Percentiles rank a stretch among this genome's conserved stretches.
Conservation (phyloP, 495 filamentous ascomycete species). For the Penicillium turbatum region DNA sequence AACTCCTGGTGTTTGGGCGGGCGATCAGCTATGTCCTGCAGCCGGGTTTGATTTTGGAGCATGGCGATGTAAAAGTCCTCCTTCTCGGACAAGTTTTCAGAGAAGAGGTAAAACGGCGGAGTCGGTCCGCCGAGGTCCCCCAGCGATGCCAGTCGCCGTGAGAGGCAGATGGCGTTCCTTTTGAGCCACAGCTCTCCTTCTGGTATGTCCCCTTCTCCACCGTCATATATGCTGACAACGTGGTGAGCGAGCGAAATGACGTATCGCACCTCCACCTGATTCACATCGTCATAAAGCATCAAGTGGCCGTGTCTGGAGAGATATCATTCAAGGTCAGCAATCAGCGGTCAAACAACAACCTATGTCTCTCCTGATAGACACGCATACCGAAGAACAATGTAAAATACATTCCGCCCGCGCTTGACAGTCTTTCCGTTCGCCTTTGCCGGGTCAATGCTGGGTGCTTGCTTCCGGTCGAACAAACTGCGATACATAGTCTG, state of each 20-base stretch:
- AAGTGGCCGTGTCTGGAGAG: slow-evolving; percentile 77
- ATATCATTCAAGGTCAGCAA: slow-evolving; percentile 18
- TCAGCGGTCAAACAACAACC: neutral
- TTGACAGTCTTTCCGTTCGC: slow-evolving; percentile 58
- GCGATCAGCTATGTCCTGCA: slow-evolving; percentile 48
- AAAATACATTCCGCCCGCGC: slow-evolving; percentile 86
- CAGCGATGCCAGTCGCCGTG: slow-evolving; percentile 59
- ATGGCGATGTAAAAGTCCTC: slow-evolving; percentile 97
- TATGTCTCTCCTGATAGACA: neutral
- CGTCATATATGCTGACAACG: slow-evolving; percentile 71
- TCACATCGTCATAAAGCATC: slow-evolving; percentile 91
- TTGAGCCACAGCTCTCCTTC: slow-evolving; percentile 95
- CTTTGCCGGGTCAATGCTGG: slow-evolving; percentile 47
- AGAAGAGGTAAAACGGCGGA: slow-evolving; percentile 90
- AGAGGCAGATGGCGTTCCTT: slow-evolving; percentile 86
- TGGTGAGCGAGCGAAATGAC: slow-evolving; percentile 90
- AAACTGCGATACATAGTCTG: slow-evolving; percentile 96
- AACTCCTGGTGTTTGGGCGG: slow-evolving; percentile 74
- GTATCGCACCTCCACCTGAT: slow-evolving; percentile 89
- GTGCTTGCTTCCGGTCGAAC: slow-evolving; percentile 75
- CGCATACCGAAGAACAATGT: slow-evolving; percentile 76
- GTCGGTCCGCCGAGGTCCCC: slow-evolving; percentile 55
- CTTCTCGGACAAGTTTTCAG: slow-evolving; percentile 89
- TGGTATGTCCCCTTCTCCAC: slow-evolving; percentile 72
- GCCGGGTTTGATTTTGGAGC: slow-evolving; percentile 74